Evolutionary conservation across 352 stramenopile species (phyloP).

Genomic region (Globisporangium megalacanthum): DNA sequence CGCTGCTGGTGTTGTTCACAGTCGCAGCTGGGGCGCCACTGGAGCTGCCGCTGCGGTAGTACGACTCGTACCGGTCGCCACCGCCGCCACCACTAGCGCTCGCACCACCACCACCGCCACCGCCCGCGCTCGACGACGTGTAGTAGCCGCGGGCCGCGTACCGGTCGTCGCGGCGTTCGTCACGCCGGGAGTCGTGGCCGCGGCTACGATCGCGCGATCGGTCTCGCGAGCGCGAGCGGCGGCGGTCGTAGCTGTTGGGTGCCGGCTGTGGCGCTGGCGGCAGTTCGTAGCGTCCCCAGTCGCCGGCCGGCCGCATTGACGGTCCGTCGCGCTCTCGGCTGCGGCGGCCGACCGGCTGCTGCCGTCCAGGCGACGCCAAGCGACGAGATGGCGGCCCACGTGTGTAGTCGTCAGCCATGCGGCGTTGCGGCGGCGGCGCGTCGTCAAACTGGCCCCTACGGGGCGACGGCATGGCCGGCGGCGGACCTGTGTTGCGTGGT

Average conservation of each 20-base stretch:
- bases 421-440: slow-evolving; percentile 23
- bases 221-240: slow-evolving; percentile 25
- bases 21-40: background rate
- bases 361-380: slow-evolving; percentile 4
- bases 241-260: slow-evolving; percentile 8
- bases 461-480: slow-evolving; percentile 15
- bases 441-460: slow-evolving; percentile 68
- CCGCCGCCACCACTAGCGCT: background rate
- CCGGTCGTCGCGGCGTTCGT: slow-evolving; percentile 9
- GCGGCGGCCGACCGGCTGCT: slow-evolving; percentile 9
- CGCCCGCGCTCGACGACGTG: slow-evolving; percentile 9
- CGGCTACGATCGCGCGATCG: slow-evolving; percentile 6
- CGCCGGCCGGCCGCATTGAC: background rate
- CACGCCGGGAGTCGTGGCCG: slow-evolving; percentile 10
- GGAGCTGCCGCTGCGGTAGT: slow-evolving; percentile 13
- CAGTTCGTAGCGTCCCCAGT: background rate
- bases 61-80: slow-evolving; percentile 17
- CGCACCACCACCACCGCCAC: background rate
- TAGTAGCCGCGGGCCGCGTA: slow-evolving; percentile 29
- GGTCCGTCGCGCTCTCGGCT: slow-evolving; percentile 17
- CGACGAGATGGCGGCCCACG: slow-evolving; percentile 1
- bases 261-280: background rate
- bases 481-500: background rate
- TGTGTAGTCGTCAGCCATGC: background rate
- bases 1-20: background rate